These are phyloP conservation scores for Osmozyma mogii DNA, from an alignment of 805 yeast genomes.

Conservation along the genomic window DNA sequence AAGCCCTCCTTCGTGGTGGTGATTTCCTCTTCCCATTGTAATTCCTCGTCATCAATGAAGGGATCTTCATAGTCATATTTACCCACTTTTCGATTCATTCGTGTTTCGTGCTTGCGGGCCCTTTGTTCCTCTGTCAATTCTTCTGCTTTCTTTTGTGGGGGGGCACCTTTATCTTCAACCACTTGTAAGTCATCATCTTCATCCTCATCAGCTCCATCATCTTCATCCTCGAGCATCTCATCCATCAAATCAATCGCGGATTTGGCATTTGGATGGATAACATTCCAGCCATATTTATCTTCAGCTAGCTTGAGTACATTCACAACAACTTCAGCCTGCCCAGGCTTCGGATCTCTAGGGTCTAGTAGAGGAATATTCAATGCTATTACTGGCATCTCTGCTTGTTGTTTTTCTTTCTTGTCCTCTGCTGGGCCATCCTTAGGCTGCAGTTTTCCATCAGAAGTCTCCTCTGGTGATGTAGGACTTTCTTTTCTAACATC, in stretches of 20 bases:
- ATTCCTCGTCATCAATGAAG: conserved; percentile 90
- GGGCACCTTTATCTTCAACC: conserved; percentile 8
- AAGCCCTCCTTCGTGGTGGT: conserved; percentile 92
- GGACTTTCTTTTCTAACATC: conserved; percentile 4
- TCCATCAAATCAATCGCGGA: conserved; percentile 47
- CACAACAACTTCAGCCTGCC: conserved; percentile 56
- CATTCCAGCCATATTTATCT: conserved; percentile 76
- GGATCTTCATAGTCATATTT: conserved; percentile 92
- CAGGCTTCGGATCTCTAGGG: conserved; percentile 42
- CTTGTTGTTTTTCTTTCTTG: conserved; percentile 6
- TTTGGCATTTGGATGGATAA: conserved; percentile 58
- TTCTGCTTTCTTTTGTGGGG: conserved; percentile 10
- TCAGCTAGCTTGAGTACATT: conserved; percentile 71
- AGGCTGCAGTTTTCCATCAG: conserved; percentile 1
- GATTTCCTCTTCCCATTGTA: conserved; percentile 87
- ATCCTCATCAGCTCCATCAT: conserved; percentile 38
- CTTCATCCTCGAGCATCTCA: conserved; percentile 43
- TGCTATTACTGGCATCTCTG: conserved; percentile 41
- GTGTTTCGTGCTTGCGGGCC: conserved; percentile 35
- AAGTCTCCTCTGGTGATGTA: neutral
- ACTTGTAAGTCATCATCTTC: conserved; percentile 26
- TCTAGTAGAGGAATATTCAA: conserved; percentile 45
- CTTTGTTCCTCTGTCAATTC: conserved; percentile 33
- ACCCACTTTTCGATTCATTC: conserved; percentile 69
- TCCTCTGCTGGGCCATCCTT: conserved; percentile 1